Percentiles rank a stretch among this genome's conserved stretches.
phyloP scores from a whole-genome alignment of 305 asterid genomes.

The Solanum hybrid region DNA sequence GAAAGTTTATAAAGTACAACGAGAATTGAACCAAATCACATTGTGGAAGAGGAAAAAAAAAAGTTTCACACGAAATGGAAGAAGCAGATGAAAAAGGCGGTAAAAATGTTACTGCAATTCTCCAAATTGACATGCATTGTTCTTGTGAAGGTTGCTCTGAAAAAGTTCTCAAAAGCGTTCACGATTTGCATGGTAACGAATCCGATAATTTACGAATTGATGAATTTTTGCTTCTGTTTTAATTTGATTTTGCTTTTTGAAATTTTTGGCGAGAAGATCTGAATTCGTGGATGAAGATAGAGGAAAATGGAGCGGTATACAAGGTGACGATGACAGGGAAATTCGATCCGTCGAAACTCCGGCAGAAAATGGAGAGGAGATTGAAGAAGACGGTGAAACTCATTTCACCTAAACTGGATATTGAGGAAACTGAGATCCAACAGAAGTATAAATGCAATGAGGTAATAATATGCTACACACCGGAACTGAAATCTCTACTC shows the following conservation, averaged over 20 bases:
- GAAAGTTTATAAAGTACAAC: background rate
- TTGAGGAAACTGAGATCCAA: background rate
- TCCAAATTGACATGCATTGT: background rate
- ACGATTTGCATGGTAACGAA: background rate
- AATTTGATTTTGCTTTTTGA: background rate
- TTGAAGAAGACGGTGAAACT: conserved; percentile 48
- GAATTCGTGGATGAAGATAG: background rate
- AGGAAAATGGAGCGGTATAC: background rate
- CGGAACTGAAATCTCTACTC: background rate
- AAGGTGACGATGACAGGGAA: conserved; percentile 17
- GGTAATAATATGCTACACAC: conserved; percentile 14
- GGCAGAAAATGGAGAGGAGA: conserved; percentile 48
- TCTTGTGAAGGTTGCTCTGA: background rate
- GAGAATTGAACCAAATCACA: background rate
- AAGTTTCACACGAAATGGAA: background rate
- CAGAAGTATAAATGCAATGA: conserved; percentile 21
- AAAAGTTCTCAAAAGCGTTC: background rate
- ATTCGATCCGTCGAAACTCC: conserved; percentile 63
- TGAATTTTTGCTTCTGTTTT: background rate
- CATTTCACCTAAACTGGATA: conserved; percentile 38
- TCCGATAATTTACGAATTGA: background rate
- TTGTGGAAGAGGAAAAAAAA: background rate
- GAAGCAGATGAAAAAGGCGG: background rate
- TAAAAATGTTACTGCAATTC: background rate
- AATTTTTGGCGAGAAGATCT: background rate